Evolutionary conservation across 2,329 filamentous ascomycete genomes (phyloP), one percentile per base, ranked within the genome.

Genomic region (Rugonectria rugulosa): DNA sequence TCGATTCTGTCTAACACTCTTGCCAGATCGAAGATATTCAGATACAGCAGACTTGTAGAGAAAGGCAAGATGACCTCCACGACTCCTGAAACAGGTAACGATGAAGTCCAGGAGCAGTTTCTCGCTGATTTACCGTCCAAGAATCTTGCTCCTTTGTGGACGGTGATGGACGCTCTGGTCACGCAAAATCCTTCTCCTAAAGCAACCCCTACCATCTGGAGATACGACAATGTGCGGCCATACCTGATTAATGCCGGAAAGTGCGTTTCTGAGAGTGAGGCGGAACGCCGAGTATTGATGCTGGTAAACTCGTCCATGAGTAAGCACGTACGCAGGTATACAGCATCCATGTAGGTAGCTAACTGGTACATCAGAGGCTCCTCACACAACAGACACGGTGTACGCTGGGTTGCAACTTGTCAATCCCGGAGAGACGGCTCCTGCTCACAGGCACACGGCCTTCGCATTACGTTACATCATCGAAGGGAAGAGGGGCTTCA

Each of bases 401-500:
- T 84, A 84, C 60, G 81, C 78, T 2, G 83, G 82, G 1, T 74
- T 85, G 2, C 82, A 85, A 60, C 72, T 85, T 1, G 80, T 85
- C 2, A 78, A 80, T 64, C 82, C 82, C 0, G 78, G 79, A 12
- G 82, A 85, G 50, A 80, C 74, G 0, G 81, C 82, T 0, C 79
- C 77, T 0, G 81, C 81, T 0, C 83, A 85, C 60, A 70, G 83
- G 0, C 82, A 85, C 61, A 79, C 78, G 0, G 82, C 82, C 0
- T 85, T 82, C 52, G 82, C 82, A 0, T 75, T 78, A 61, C 75
- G 82, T 2, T 85, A 84, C 64, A 81, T 85, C 54, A 82, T 86
- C 19, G 81, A 85, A 46, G 81, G 82, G 1, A 67, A 73, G 2
- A 62, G 62, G 0, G 82, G 83, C 2, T 86, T 83, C 61, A 85